Evolutionary conservation across 192 early-diverging fungal genomes (phyloP), one percentile per base, ranked within the genome.

Genomic region (Gaertneriomyces semiglobifer): DNA sequence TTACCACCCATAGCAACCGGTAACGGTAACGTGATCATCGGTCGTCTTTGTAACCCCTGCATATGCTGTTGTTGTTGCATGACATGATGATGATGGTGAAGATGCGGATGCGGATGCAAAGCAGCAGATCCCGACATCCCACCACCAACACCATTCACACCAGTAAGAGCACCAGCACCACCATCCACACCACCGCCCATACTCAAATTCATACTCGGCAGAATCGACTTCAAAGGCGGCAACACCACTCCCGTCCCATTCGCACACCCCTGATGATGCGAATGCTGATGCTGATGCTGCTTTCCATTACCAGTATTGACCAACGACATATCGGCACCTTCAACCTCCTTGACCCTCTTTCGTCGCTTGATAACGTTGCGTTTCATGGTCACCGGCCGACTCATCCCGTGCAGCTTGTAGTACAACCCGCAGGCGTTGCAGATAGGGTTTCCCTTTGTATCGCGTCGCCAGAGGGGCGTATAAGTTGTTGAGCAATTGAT

Each of bases 351-450:
- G 18, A 70, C 61, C 41, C 68, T 59, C 62, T 71, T 71, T 11
- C 69, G 61, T 8, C 90, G 79, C 72, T 87, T 86, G 62, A 91
- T 89, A 8, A 87, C 82, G 5, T 81, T 71, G 14, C 85, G 77
- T 66, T 88, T 86, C 80, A 91, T 81, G 6, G 80, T 84, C 48
- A 88, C 78, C 40, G 93, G 93, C 33, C 93, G 81, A 40, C 87
- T 76, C 38, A 80, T 73, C 74, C 79, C 82, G 74, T 95, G 90
- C 43, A 92, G 84, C 63, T 88, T 90, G 72, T 80, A 93, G 74
- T 96, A 94, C 43, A 96, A 77, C 2, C 93, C 93, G 73, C 93
- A 96, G 14, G 93, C 92, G 73, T 95, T 95, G 78, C 93, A 95
- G 50, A 92, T 86, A 47, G 83, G 70, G 25, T 89, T 82, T 55